Evolutionary conservation across 2,329 filamentous ascomycete species (phyloP), one percentile per base, ranked within the genome.

Genomic region (Simplicillium sp.): DNA sequence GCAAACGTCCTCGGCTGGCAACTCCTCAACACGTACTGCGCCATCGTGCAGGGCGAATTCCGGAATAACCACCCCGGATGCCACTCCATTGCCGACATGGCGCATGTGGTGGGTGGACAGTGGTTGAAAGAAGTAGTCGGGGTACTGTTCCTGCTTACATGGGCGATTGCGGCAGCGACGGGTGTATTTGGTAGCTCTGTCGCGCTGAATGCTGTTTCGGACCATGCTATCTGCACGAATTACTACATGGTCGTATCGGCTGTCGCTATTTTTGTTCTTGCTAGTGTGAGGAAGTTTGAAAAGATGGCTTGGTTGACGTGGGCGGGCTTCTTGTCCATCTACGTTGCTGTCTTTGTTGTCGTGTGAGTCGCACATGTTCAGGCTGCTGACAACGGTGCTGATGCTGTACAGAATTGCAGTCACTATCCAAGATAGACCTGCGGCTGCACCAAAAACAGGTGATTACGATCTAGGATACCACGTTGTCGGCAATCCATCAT

Each of bases 261-360:
- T 1, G 50, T 68, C 2, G 56, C 70, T 7, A 65, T 77, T 8
- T 68, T 70, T 18, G 46, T 64, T 1, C 61, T 67, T 6, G 73
- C 74, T 1, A 71, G 66, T 18, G 65, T 77, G 5, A 68, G 75
- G 45, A 81, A 75, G 42, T 73, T 80, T 48, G 66, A 74, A 39
- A 72, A 78, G 48, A 71, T 82, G 43, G 73, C 70, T 3, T 80
- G 74, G 73, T 57, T 81, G 34, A 77, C 75, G 1, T 82, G 73
- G 70, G 68, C 66, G 11, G 78, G 77, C 1, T 79, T 81, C 49
- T 43, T 67, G 4, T 75, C 68, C 20, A 70, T 82, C 31, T 79
- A 75, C 47, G 57, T 67, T 13, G 75, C 77, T 4, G 68, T 79
- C 0, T 68, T 77, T 44, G 74, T 77, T 40, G 63, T 77, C 36